Percentiles rank a stretch among this genome's conserved stretches.
Evolutionary conservation across 257 asterid genomes (phyloP).

Genomic region (Fraxinus cuspidata): DNA sequence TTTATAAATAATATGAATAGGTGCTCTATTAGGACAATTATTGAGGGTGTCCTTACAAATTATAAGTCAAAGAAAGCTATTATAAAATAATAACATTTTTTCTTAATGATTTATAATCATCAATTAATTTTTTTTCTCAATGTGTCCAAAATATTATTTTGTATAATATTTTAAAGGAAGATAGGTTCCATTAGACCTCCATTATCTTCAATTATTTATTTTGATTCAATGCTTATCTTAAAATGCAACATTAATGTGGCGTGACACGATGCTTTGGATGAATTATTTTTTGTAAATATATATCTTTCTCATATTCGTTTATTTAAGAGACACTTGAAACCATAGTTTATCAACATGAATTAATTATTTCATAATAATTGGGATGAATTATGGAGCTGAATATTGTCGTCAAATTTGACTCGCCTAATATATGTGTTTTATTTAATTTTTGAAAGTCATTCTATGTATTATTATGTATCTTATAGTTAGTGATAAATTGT

Average conservation of each 20-base stretch:
- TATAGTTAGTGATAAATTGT: not conserved
- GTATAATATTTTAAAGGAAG: not conserved
- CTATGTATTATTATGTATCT: no score
- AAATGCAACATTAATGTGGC: constrained; percentile 11
- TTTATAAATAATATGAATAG: not conserved
- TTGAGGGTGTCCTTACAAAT: constrained; percentile 5
- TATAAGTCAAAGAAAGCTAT: constrained; percentile 7
- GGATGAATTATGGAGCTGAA: not conserved
- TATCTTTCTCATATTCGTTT: not conserved
- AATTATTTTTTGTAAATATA: not conserved
- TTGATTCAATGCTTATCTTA: constrained; percentile 11
- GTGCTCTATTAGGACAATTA: constrained; percentile 12
- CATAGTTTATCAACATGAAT: not conserved
- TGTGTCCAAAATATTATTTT: not conserved
- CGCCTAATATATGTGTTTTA: not conserved
- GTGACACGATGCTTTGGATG: constrained; percentile 15
- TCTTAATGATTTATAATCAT: constrained; percentile 7
- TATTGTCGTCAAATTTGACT: not conserved
- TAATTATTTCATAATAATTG: not conserved
- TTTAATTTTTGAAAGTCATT: not conserved
- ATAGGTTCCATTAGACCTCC: constrained; percentile 14
- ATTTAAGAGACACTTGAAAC: not conserved
- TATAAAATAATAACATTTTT: not conserved
- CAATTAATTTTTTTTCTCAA: not conserved
- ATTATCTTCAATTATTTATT: constrained; percentile 11